Evolutionary conservation across 2,329 filamentous ascomycete species (phyloP).

Genomic region (Pleomassaria siparia): DNA sequence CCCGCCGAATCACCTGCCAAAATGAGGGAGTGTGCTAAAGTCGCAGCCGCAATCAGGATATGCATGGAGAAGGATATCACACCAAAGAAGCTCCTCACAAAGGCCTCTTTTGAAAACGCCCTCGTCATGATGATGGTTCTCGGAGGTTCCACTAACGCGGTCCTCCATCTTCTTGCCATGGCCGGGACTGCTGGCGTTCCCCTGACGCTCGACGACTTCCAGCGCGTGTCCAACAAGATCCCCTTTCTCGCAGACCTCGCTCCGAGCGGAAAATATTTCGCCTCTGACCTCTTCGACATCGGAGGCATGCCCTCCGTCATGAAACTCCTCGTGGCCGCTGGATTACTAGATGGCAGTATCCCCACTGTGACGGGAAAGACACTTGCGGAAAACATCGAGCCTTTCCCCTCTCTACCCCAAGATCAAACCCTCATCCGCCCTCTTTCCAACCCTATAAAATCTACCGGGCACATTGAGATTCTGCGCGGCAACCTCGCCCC

Average conservation of each 20-base stretch:
- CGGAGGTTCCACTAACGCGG: conserved; percentile 87
- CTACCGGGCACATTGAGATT: conserved; percentile 84
- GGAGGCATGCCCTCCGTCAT: conserved; percentile 84
- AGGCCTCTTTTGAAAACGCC: conserved; percentile 81
- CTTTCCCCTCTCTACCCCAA: conserved; percentile 74
- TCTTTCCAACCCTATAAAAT: conserved; percentile 80
- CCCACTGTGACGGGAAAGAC: conserved; percentile 84
- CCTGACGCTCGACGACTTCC: conserved; percentile 79
- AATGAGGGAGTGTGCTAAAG: conserved; percentile 81
- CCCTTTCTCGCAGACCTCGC: conserved; percentile 85
- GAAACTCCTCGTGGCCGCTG: conserved; percentile 77
- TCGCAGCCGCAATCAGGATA: conserved; percentile 72
- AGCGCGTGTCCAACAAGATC: conserved; percentile 77
- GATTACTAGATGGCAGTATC: conserved; percentile 74
- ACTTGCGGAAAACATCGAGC: conserved; percentile 75
- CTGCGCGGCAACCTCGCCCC: conserved; percentile 86
- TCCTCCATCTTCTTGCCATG: conserved; percentile 89
- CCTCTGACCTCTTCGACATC: conserved; percentile 84
- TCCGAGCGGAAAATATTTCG: conserved; percentile 80
- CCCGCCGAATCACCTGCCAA: conserved; percentile 81
- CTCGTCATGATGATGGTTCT: conserved; percentile 88
- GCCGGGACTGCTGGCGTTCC: conserved; percentile 79
- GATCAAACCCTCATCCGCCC: conserved; percentile 82
- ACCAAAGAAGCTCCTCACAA: conserved; percentile 77
- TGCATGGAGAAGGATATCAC: conserved; percentile 84